Base-by-base conservation (phyloP, 2,329 filamentous ascomycete genomes). In the Penicillium sp. region DNA sequence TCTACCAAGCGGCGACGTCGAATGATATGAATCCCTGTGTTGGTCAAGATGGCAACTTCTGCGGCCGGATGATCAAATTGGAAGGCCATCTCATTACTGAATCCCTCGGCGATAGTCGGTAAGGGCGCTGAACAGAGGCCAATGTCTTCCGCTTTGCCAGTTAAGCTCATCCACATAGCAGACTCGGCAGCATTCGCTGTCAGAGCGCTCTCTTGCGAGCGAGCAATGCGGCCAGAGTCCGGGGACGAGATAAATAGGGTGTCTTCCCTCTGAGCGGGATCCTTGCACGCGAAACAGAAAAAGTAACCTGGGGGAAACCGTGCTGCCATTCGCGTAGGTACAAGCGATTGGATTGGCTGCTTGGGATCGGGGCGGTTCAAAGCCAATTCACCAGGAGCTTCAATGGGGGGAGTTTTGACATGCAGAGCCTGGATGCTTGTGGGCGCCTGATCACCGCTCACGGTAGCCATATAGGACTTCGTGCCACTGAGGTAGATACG, bases 371-470 rank as follows among this genome's bases (percentile, higher is more conserved):
- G 53, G 33, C 46, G 49, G 43, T 49, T 35, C 55, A 45, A 45
- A 44, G 58, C 63, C 38, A 52, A 15, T 44, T 49, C 32, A 16
- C 59, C 30, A 41, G 50, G 42, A 33, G 45, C 48, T 51, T 63
- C 45, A 49, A 64, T 41, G 64, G 92, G 92, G 1, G 93, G 92
- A 42, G 95, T 94, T 59, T 92, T 93, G 64, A 98, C 86, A 57
- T 94, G 92, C 52, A 93, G 84, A n/a, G 95, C 80, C 63, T 95
- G 89, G 87, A 98, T 95, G 65, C 87, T 95, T 52, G 85, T 89
- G 0, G 92, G 89, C 0, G 85, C 80, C 41, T 74, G 81, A 6
- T 77, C 74, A 13, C 76, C 72, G 14, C 76, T 75, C 10, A 74
- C 75, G 18, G 78, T 72, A 38, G 69, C 66, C 37, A 68, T 60